phyloP scores from a whole-genome alignment of 768 basidiomycete genomes.

The Dentipellis fragilis region DNA sequence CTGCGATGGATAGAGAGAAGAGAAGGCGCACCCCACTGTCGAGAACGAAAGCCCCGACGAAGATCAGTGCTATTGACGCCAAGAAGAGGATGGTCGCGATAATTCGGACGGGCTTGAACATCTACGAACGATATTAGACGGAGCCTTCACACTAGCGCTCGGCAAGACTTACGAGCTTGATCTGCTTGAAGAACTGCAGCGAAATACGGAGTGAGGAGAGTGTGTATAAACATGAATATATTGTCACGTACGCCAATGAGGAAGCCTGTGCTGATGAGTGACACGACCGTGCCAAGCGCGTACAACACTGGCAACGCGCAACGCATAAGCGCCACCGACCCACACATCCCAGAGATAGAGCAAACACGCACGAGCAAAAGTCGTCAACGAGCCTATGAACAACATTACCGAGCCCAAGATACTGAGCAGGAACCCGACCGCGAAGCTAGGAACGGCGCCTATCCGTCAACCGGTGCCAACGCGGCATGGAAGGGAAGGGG shows the following conservation, averaged over 20 bases:
- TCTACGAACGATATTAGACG: constrained; percentile 32
- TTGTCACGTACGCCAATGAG: constrained; percentile 64
- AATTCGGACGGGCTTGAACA: constrained; percentile 91
- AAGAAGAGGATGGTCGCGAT: constrained; percentile 74
- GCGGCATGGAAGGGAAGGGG: no score
- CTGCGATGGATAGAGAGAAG: background rate
- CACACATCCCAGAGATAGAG: constrained; percentile 2
- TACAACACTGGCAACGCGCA: constrained; percentile 51
- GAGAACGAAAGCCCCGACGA: constrained; percentile 78
- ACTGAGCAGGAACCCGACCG: constrained; percentile 70
- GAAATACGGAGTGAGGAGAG: constrained; percentile 1
- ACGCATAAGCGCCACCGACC: background rate
- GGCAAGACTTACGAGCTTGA: constrained; percentile 53
- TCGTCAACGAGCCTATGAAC: constrained; percentile 54
- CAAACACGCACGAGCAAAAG: constrained; percentile 64
- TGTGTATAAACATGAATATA: background rate
- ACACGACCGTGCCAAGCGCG: constrained; percentile 70
- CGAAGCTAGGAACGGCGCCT: constrained; percentile 36
- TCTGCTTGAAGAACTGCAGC: constrained; percentile 62
- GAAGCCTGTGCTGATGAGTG: constrained; percentile 84
- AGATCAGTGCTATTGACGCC: constrained; percentile 70
- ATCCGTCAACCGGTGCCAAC: background rate
- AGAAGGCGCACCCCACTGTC: constrained; percentile 43
- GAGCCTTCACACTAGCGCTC: background rate
- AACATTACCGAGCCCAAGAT: constrained; percentile 71